These are phyloP conservation scores for Fusarium torulosum DNA, from an alignment of 2,329 filamentous ascomycete species.

Conservation along the genomic window DNA sequence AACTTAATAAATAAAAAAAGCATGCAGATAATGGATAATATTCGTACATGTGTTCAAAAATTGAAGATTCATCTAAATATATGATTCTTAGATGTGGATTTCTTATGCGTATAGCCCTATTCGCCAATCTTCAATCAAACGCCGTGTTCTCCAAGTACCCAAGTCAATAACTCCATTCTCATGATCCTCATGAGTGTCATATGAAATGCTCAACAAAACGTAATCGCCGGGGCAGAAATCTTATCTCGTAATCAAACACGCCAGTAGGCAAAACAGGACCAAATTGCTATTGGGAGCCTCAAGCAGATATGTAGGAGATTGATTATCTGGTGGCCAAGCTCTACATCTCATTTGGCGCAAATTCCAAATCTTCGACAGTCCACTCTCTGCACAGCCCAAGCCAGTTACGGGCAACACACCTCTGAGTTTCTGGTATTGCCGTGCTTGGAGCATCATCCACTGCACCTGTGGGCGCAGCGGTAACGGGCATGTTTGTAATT, in stretches of 20 bases:
- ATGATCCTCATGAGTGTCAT: constrained; percentile 15
- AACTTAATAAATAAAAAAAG: neutral
- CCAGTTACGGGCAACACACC: constrained; percentile 57
- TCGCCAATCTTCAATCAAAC: constrained; percentile 13
- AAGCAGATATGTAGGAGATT: neutral
- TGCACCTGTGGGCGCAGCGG: constrained; percentile 50
- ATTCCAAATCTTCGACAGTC: constrained; percentile 45
- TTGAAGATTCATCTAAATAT: constrained; percentile 19
- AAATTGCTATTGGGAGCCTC: neutral
- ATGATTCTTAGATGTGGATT: neutral
- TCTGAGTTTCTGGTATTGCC: constrained; percentile 45
- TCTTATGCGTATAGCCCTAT: neutral
- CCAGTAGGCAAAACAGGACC: neutral
- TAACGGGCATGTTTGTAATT: constrained; percentile 47
- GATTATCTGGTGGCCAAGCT: neutral
- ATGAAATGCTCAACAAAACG: neutral
- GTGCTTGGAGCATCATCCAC: constrained; percentile 46
- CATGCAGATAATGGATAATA: neutral
- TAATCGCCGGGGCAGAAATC: neutral
- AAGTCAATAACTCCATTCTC: constrained; percentile 26
- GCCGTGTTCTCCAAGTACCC: constrained; percentile 16
- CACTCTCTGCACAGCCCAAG: constrained; percentile 58
- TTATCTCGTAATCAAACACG: neutral
- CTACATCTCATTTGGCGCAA: constrained; percentile 52
- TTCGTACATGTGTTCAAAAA: neutral